A percentile compares a stretch with the other conserved stretches of the same genome.
These are phyloP conservation scores for Dothideomycetes sp. DNA, from an alignment of 2,329 filamentous ascomycete species.

Conservation along the genomic window DNA sequence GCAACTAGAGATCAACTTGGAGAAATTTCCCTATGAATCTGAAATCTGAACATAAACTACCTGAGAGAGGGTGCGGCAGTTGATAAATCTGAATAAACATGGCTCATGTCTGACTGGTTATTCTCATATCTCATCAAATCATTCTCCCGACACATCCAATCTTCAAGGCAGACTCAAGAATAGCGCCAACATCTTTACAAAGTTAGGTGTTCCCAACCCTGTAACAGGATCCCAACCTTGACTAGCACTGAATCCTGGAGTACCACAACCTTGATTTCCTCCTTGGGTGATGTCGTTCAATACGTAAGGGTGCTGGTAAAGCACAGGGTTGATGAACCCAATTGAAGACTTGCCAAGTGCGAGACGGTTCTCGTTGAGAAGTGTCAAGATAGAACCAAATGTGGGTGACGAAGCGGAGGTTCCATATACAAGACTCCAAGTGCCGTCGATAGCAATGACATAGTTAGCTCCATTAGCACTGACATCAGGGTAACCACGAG, in stretches of 20 bases:
- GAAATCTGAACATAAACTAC: too few relatives aligned
- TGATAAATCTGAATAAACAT: too few relatives aligned
- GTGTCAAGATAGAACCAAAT: constrained; percentile 39
- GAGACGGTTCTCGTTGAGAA: constrained; percentile 35
- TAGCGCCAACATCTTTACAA: constrained; percentile 22
- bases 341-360: constrained; percentile 30
- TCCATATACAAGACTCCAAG: constrained; percentile 38
- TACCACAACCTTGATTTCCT: constrained; percentile 32
- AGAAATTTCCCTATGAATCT: too few relatives aligned
- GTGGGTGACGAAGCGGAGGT: constrained; percentile 45
- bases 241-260: constrained; percentile 22
- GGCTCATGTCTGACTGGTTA: too few relatives aligned
- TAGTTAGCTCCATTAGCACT: constrained; percentile 18
- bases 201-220: constrained; percentile 25
- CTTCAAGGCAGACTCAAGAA: constrained; percentile 21
- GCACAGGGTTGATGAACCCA: constrained; percentile 34
- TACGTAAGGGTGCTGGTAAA: constrained; percentile 35
- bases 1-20: too few relatives aligned
- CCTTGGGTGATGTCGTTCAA: constrained; percentile 34
- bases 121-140: background rate
- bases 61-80: too few relatives aligned
- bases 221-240: constrained; percentile 30
- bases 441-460: constrained; percentile 34
- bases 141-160: background rate
- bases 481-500: constrained; percentile 41